phyloP scores from a whole-genome alignment of 2,329 filamentous ascomycete species.

The Aureobasidium sp. region DNA sequence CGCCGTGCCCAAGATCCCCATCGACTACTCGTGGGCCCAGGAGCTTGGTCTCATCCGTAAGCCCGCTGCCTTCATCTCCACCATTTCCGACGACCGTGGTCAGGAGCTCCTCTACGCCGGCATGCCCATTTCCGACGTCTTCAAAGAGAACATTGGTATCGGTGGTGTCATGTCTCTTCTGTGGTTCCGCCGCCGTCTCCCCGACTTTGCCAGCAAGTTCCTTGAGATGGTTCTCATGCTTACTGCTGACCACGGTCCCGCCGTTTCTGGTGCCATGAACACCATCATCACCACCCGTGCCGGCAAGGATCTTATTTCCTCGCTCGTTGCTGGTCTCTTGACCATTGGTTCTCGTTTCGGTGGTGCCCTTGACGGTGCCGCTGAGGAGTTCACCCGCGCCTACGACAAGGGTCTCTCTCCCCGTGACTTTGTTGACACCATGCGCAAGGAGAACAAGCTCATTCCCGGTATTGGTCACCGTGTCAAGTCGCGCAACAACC shows the following conservation, averaged over 20 bases:
- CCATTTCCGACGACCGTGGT: conserved; percentile 98
- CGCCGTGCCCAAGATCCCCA: conserved; percentile 94
- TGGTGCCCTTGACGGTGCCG: conserved; percentile 94
- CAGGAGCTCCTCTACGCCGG: conserved; percentile 98
- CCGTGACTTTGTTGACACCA: conserved; percentile 96
- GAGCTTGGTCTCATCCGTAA: conserved; percentile 99
- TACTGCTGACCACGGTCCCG: conserved; percentile 96
- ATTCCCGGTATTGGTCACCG: conserved; percentile 98
- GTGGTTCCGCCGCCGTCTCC: conserved; percentile 98
- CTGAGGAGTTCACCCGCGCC: conserved; percentile 96
- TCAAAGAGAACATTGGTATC: conserved; percentile 97
- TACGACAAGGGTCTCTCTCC: conserved; percentile 97
- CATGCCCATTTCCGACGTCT: conserved; percentile 99
- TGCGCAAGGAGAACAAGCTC: conserved; percentile 99
- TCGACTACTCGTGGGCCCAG: conserved; percentile 99
- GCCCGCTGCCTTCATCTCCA: conserved; percentile 98
- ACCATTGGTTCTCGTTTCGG: conserved; percentile 98
- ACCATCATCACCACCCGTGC: conserved; percentile 99
- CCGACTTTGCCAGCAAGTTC: conserved; percentile 95
- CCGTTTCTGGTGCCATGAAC: conserved; percentile 99
- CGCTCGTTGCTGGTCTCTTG: conserved; percentile 90
- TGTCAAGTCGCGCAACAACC: conserved; percentile 99
- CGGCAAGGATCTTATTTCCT: conserved; percentile 95
- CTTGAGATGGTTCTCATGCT: conserved; percentile 99
- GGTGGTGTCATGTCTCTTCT: conserved; percentile 99